Conservation (phyloP, 2,329 filamentous ascomycete species). For the Phoma sp. region DNA sequence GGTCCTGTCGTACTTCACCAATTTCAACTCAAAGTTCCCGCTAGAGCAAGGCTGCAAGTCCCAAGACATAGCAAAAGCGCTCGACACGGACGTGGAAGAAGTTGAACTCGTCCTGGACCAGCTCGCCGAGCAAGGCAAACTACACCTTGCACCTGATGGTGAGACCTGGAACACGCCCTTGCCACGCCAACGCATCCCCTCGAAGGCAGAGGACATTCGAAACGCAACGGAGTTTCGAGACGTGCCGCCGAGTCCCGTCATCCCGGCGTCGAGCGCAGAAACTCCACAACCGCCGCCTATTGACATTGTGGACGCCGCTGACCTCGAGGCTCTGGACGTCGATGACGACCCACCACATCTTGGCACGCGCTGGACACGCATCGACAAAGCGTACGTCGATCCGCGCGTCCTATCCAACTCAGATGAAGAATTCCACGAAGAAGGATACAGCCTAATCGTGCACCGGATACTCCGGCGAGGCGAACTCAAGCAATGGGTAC, state of each 20-base stretch:
- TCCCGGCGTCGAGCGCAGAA: not conserved
- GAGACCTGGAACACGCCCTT: constrained; percentile 10
- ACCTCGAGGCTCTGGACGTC: not conserved
- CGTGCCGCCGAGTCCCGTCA: constrained; percentile 11
- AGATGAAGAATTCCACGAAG: constrained; percentile 26
- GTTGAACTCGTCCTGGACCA: constrained; percentile 6
- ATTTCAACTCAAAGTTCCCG: not conserved
- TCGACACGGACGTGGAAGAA: not conserved
- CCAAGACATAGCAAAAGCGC: not conserved
- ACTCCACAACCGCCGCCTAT: not conserved
- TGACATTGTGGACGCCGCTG: not conserved
- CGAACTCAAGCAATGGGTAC: constrained; percentile 26
- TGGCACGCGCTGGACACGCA: constrained; percentile 24
- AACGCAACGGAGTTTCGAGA: constrained; percentile 5
- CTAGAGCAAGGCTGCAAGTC: not conserved
- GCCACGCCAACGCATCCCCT: not conserved
- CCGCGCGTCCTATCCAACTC: constrained; percentile 22
- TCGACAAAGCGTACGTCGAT: constrained; percentile 28
- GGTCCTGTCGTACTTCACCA: constrained; percentile 1
- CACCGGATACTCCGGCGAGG: constrained; percentile 21
- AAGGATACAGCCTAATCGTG: constrained; percentile 21
- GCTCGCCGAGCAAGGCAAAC: constrained; percentile 7
- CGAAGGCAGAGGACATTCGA: not conserved
- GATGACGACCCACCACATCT: constrained; percentile 12
- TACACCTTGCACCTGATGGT: constrained; percentile 3